Base-by-base conservation (phyloP, 768 basidiomycete genomes). In the Dentipellis sp. region DNA sequence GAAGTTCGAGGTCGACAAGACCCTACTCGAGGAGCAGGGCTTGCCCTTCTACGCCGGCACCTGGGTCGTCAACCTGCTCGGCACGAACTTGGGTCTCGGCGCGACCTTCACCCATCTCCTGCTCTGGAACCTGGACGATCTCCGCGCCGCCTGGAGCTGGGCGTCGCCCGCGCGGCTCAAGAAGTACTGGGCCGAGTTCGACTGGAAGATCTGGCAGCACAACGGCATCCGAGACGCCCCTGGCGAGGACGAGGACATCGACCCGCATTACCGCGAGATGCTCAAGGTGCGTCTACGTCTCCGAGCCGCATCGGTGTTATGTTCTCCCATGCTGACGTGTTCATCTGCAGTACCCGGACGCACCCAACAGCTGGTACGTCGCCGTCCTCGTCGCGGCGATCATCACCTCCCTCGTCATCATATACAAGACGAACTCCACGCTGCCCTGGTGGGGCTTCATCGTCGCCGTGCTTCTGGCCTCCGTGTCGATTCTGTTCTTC, bases 401-500 rank as follows among this genome's bases (percentile, higher is more conserved):
- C 56, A 73, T 76, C 38, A 69, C 74, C 36, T 64, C 72, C 10
- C 62, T 76, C 23, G 72, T 74, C 3, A 64, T 75, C 49, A 76
- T 77, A 35, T 75, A 77, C 66, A 76, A 74, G 62, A 71, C 71
- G 14, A 64, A 77, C 50, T 78, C 76, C 4, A 78, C 74, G 0
- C 66, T 79, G 35, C 76, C 77, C 37, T 79, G 77, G 77, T 79
- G 78, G 78, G 78, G 78, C 0, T 73, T 78, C 61, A 45, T 77
- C 17, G 64, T 78, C 50, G 64, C 77, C n/a, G 60, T 72, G 39
- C 62, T 77, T 23, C 65, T 81, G 29, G 75, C 73, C 0, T 66
- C 71, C 7, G 54, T 78, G n/a, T 77, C 73, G 7, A 74, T 75
- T 53, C 62, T 78, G 47, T 78, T 78, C 68, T 75, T 77, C 57